Conservation (phyloP, 768 basidiomycete species). For the Suillus occidentalis region DNA sequence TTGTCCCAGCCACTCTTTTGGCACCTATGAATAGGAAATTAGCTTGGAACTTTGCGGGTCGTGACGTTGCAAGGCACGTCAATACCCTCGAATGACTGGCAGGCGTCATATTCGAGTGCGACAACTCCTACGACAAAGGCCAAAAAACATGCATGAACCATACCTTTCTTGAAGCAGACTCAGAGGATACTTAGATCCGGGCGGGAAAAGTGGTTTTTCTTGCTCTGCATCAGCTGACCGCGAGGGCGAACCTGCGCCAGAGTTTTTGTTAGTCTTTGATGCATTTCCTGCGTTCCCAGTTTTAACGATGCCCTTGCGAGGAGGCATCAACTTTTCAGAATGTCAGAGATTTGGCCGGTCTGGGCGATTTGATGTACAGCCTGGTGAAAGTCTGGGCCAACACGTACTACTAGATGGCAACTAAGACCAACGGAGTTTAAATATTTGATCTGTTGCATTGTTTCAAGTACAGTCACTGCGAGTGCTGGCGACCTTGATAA, state of each 20-base stretch:
- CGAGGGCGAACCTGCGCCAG: conserved; percentile 16
- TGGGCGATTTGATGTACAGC: too few relatives aligned
- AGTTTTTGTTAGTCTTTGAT: conserved; percentile 47
- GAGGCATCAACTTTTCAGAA: conserved; percentile 48
- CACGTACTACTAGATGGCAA: too few relatives aligned
- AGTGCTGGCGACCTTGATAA: too few relatives aligned
- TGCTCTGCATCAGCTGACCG: conserved; percentile 25
- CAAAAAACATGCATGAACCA: neutral
- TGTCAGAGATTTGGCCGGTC: too few relatives aligned
- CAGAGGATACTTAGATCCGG: conserved; percentile 83
- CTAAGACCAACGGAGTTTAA: too few relatives aligned
- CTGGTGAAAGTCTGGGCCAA: too few relatives aligned
- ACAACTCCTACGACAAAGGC: neutral
- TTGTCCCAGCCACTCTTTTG: conserved; percentile 91
- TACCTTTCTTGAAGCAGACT: conserved; percentile 79
- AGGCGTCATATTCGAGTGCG: neutral
- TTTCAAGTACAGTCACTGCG: too few relatives aligned
- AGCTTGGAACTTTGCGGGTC: neutral
- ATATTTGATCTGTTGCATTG: too few relatives aligned
- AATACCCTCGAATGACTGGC: neutral
- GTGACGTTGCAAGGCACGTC: neutral
- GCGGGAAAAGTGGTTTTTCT: conserved; percentile 72
- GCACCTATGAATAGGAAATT: conserved; percentile 49
- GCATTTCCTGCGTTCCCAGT: conserved; percentile 92
- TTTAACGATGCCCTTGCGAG: conserved; percentile 76